Evolutionary conservation across 345 rosid species (phyloP).

Genomic region (Populus davidiana): DNA sequence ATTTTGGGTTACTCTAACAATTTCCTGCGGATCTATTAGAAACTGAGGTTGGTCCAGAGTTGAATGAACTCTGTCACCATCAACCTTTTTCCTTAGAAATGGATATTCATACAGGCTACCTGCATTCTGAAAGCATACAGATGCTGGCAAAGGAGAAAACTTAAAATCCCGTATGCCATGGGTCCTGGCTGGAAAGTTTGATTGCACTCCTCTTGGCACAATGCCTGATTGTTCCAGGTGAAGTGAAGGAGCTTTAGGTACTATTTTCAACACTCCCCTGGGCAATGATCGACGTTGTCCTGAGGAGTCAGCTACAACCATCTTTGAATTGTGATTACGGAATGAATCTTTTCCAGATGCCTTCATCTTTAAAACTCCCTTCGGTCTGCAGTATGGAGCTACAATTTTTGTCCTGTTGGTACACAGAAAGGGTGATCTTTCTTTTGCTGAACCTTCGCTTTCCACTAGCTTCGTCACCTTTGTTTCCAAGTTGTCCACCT

Average conservation of each 20-base stretch:
- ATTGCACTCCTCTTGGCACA: constrained; percentile 28
- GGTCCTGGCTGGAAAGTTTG: constrained; percentile 15
- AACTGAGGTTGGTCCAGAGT: constrained; percentile 32
- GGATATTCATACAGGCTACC: constrained; percentile 27
- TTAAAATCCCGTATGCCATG: constrained; percentile 26
- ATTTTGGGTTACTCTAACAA: constrained; percentile 19
- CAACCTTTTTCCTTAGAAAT: constrained; percentile 26
- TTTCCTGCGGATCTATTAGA: constrained; percentile 38
- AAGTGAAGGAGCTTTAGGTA: constrained; percentile 40
- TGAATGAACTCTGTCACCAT: constrained; percentile 22
- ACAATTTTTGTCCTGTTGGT: constrained; percentile 22
- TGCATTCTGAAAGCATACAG: constrained; percentile 24
- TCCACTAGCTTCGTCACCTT: constrained; percentile 28
- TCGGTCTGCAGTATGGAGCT: constrained; percentile 32
- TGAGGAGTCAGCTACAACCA: constrained; percentile 13
- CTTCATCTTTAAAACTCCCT: constrained; percentile 43
- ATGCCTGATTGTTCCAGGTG: constrained; percentile 25
- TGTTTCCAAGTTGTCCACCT: constrained; percentile 29
- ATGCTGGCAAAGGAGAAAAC: constrained; percentile 30
- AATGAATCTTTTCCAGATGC: constrained; percentile 23
- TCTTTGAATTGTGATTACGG: constrained; percentile 29
- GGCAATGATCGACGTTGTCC: constrained; percentile 36
- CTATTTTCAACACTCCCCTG: constrained; percentile 59
- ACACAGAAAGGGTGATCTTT: constrained; percentile 18
- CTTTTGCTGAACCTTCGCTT: constrained; percentile 20